Evolutionary conservation across 768 basidiomycete species (phyloP), one percentile per base, ranked within the genome.

Genomic region (Amanita muscaria): DNA sequence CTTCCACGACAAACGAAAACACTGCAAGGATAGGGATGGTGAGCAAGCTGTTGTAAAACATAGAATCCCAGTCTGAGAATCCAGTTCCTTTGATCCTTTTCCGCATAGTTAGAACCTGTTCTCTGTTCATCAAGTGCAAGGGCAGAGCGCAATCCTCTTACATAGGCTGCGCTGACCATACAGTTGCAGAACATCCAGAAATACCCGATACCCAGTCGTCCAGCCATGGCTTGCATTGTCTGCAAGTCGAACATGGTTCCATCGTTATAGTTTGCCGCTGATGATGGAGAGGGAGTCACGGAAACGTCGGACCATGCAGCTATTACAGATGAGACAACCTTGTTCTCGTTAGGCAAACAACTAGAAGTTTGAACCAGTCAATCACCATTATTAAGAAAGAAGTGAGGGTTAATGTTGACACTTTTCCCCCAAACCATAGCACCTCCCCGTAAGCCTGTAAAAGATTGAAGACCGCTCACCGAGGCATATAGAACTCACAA

Each of bases 21-120:
- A 89, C 55, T 44, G 75, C 72, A 34, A 99, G 69, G 30, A 97
- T 80, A 4, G 96, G 96, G 54, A 98, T 93, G 15, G 90, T 94
- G 41, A 98, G 68, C 35, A 97, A 60, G 62, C 98, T 99, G 69
- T 94, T 96, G 71, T 98, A 98, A 67, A 90, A 94, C 92, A 97
- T 97, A 10, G 92, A 83, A 58, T 97, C 94, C 93, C 92, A 96
- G 57, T 99, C 94, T 39, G 91, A 74, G 68, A 98, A 97, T 15
- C 89, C 89, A 12, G 91, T 97, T 32, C 72, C 62, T 68, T 97
- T 97, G 71, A 99, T 98, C 46, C 84, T 77, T 62, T 94, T 97
- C 46, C 96, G 79, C 96, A 98, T 98, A 31, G 88, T 73, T 39
- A 99, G 73, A 30, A 96, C 90, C 91, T 94, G 53, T 33, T 24